phyloP scores from a whole-genome alignment of 495 filamentous ascomycete species.

The Chaetomium fimeti region DNA sequence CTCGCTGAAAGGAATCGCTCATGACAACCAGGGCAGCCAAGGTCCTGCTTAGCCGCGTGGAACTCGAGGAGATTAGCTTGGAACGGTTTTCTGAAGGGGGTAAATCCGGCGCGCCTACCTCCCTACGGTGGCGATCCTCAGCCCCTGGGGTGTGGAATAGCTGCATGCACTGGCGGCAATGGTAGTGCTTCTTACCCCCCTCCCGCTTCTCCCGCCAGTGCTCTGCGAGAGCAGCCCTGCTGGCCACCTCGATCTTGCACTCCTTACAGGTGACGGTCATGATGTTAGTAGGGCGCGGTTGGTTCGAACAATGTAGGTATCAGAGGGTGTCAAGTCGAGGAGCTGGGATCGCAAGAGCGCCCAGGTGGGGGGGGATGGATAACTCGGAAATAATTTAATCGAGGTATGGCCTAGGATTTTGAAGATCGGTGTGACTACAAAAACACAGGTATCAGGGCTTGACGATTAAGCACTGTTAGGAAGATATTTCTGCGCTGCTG shows the following conservation, averaged over 20 bases:
- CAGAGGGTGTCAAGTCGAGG: not conserved
- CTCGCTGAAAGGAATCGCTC: slow-evolving; percentile 22
- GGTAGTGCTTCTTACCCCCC: slow-evolving; percentile 16
- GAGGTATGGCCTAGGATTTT: not conserved
- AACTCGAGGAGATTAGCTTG: slow-evolving; percentile 12
- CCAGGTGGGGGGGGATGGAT: not conserved
- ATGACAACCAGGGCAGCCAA: slow-evolving; percentile 39
- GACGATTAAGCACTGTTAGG: not conserved
- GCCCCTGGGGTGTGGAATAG: slow-evolving; percentile 8
- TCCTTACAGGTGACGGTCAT: slow-evolving; percentile 8
- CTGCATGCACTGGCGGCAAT: slow-evolving; percentile 17
- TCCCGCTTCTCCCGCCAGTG: slow-evolving; percentile 18
- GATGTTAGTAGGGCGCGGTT: not conserved
- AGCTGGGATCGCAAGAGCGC: not conserved
- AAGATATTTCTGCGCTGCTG: not conserved
- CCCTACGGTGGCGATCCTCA: not conserved
- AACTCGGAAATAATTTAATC: not conserved
- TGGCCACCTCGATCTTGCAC: slow-evolving; percentile 11
- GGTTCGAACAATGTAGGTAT: not conserved
- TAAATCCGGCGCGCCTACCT: slow-evolving; percentile 1
- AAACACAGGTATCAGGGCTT: not conserved
- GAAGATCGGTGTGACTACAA: not conserved
- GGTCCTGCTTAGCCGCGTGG: slow-evolving; percentile 30
- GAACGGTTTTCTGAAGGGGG: not conserved
- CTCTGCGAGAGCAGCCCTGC: not conserved